A percentile compares a stretch with the other conserved stretches of the same genome.
Conservation (phyloP, 495 filamentous ascomycete genomes). For the Letharia lupina region DNA sequence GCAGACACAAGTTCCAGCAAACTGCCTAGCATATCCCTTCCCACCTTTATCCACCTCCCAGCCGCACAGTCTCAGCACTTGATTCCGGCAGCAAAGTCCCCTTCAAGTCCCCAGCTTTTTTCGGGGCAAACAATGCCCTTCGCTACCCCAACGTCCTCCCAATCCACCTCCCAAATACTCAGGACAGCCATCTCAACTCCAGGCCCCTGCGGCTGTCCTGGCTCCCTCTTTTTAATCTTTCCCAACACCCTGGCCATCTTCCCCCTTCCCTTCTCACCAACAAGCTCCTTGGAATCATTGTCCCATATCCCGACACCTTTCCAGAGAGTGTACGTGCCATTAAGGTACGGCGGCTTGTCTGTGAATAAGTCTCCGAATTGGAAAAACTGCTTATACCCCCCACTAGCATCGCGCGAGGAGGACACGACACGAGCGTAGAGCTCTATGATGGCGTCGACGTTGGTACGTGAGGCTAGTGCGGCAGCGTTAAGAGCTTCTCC, state of each 20-base stretch:
- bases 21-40: neutral
- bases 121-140: slow-evolving; percentile 24
- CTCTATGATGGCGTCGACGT: slow-evolving; percentile 23
- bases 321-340: slow-evolving; percentile 25
- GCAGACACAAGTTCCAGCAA: slow-evolving; percentile 3
- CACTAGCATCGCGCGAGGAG: slow-evolving; percentile 14
- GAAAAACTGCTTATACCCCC: slow-evolving; percentile 24
- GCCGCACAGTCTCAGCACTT: slow-evolving; percentile 22
- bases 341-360: slow-evolving; percentile 25
- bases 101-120: neutral
- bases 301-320: slow-evolving; percentile 25
- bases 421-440: slow-evolving; percentile 22
- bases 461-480: slow-evolving; percentile 16
- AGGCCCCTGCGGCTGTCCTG: neutral
- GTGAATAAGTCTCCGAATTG: slow-evolving; percentile 27
- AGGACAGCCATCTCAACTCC: slow-evolving; percentile 22
- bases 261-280: slow-evolving; percentile 21
- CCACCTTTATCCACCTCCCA: neutral
- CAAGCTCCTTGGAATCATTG: slow-evolving; percentile 21
- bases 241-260: slow-evolving; percentile 25
- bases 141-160: slow-evolving; percentile 26
- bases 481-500: slow-evolving; percentile 26
- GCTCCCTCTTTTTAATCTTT: slow-evolving; percentile 20
- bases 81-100: slow-evolving; percentile 10
- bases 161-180: slow-evolving; percentile 26